Evolutionary conservation across 139 green algal genomes (phyloP).

Genomic region (Zygnema circumcarinatum): DNA sequence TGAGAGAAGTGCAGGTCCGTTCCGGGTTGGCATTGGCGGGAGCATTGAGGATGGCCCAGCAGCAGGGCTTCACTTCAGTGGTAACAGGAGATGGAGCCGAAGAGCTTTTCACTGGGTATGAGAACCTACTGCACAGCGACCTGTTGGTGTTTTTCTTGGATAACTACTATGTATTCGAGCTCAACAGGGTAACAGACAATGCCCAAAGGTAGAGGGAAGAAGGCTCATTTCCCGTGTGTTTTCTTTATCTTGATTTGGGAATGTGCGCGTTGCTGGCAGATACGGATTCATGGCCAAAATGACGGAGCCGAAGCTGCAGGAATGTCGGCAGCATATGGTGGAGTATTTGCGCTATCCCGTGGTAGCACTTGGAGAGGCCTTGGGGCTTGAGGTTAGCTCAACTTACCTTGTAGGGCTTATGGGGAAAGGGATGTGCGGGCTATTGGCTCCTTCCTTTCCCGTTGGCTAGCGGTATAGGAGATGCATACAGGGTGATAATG

Average conservation of each 20-base stretch:
- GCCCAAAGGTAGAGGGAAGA: not conserved
- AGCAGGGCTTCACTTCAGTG: constrained; percentile 4
- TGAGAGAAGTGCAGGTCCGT: constrained; percentile 33
- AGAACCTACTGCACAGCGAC: no score
- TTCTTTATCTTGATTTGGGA: no score
- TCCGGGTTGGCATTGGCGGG: constrained; percentile 30
- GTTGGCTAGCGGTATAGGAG: no score
- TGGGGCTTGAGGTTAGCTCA: constrained; percentile 7
- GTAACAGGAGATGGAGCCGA: constrained; percentile 42
- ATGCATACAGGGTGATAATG: no score
- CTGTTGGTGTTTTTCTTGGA: no score
- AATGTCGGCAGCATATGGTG: constrained; percentile 7
- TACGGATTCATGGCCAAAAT: constrained; percentile 21
- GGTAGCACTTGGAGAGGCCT: not conserved
- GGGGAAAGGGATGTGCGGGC: no score
- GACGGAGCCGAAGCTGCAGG: not conserved
- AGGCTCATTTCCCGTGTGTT: not conserved
- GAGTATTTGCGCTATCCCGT: not conserved
- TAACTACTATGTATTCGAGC: no score
- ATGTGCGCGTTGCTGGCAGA: not conserved
- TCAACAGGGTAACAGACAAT: not conserved
- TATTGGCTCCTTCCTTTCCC: no score
- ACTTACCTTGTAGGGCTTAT: no score
- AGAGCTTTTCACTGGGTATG: constrained; percentile 29
- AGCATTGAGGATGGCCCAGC: constrained; percentile 23